Evolutionary conservation across 768 basidiomycete genomes (phyloP).

Genomic region (Lentinula lateritia): DNA sequence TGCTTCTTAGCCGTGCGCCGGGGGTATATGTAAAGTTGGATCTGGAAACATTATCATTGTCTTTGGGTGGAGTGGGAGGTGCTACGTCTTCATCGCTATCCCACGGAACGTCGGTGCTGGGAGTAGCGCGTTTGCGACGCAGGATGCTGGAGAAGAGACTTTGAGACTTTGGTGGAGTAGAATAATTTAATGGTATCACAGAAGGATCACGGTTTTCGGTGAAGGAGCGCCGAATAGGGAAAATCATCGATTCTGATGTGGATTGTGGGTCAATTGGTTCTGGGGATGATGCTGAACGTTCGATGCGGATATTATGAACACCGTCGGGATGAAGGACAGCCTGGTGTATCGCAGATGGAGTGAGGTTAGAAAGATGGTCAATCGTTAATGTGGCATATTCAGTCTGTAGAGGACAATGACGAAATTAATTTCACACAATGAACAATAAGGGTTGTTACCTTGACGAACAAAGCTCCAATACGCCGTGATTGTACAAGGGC

Average conservation of each 20-base stretch:
- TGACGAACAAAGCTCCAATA: constrained; percentile 35
- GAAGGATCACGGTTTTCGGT: constrained; percentile 26
- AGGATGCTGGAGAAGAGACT: constrained; percentile 29
- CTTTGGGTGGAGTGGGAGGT: constrained; percentile 45
- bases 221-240: constrained; percentile 25
- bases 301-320: constrained; percentile 5
- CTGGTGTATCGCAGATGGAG: constrained; percentile 30
- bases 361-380: constrained; percentile 38
- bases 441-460: constrained; percentile 24
- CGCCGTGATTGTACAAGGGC: constrained; percentile 43
- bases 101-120: constrained; percentile 9
- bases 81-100: constrained; percentile 20
- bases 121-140: constrained; percentile 24
- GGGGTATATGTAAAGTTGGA: constrained; percentile 6
- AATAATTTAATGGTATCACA: background rate
- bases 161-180: constrained; percentile 21
- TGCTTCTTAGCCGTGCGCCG: background rate
- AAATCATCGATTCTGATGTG: constrained; percentile 13
- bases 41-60: constrained; percentile 18
- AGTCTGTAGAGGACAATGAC: constrained; percentile 26
- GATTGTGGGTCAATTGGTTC: constrained; percentile 10
- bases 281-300: constrained; percentile 6
- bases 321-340: constrained; percentile 26
- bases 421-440: constrained; percentile 11
- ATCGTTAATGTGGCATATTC: constrained; percentile 42